Evolutionary conservation across 768 basidiomycete genomes (phyloP).

Genomic region (Tephrocybe sp.): DNA sequence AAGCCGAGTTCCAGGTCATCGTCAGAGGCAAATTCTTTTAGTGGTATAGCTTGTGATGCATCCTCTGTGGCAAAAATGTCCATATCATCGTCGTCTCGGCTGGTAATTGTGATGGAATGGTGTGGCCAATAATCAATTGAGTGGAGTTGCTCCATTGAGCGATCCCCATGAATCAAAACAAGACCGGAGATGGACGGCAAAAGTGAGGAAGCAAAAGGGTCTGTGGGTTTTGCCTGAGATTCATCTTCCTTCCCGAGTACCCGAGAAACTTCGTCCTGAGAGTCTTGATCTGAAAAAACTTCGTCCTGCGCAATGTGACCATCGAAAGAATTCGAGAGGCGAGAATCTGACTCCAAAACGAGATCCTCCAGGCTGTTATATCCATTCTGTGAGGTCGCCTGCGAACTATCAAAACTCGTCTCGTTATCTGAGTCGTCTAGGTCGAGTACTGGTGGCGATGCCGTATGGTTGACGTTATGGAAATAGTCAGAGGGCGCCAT

Average conservation of each 20-base stretch:
- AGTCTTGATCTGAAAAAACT: slow-evolving; percentile 5
- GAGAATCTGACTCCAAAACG: slow-evolving; percentile 1
- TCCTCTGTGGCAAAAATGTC: not conserved
- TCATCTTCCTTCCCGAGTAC: slow-evolving; percentile 2
- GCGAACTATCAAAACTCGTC: slow-evolving; percentile 1
- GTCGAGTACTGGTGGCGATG: slow-evolving; percentile 10
- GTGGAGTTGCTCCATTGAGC: slow-evolving; percentile 4
- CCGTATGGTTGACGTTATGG: not conserved
- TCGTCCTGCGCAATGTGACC: slow-evolving; percentile 15
- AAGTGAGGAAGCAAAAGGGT: not conserved
- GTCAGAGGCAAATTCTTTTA: slow-evolving; percentile 2
- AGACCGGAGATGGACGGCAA: slow-evolving; percentile 8
- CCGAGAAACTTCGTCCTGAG: slow-evolving; percentile 10
- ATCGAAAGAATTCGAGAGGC: not conserved
- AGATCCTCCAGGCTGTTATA: slow-evolving; percentile 1
- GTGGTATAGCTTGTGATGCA: not conserved
- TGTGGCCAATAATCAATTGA: not conserved
- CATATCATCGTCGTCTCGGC: not conserved
- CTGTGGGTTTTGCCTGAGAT: slow-evolving; percentile 8
- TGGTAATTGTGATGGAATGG: not conserved
- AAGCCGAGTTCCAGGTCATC: slow-evolving; percentile 15
- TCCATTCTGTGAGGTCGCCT: slow-evolving; percentile 5
- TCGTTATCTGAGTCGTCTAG: slow-evolving; percentile 12
- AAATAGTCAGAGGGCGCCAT: not conserved
- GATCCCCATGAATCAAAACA: slow-evolving; percentile 1